These are phyloP conservation scores for Adenanthera pavonina DNA, from an alignment of 306 rosid genomes.

Conservation along the genomic window DNA sequence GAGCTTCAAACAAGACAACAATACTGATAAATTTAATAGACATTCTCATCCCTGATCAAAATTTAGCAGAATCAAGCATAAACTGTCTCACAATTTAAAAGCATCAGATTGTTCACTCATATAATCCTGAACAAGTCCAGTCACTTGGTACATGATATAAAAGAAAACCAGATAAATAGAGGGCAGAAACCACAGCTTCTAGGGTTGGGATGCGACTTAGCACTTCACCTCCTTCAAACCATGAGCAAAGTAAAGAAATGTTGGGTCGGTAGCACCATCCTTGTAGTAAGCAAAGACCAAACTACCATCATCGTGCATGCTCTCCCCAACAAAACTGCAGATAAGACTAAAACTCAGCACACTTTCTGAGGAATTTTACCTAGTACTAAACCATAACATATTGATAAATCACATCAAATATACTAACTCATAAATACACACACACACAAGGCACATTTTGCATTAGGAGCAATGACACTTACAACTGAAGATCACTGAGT, in stretches of 20 bases:
- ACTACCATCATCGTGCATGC: constrained; percentile 63
- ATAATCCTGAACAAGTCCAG: neutral
- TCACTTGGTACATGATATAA: constrained; percentile 1
- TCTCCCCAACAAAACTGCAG: constrained; percentile 72
- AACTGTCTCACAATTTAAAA: neutral
- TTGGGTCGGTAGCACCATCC: constrained; percentile 72
- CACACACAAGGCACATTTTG: neutral
- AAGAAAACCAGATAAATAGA: constrained; percentile 17
- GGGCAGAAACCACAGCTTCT: constrained; percentile 36
- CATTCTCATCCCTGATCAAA: neutral
- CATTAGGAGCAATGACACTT: constrained; percentile 21
- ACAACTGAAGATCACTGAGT: constrained; percentile 64
- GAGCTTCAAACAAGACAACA: neutral
- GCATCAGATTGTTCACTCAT: neutral
- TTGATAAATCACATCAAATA: neutral
- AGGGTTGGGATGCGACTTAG: constrained; percentile 36
- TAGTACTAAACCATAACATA: neutral
- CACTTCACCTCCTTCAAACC: constrained; percentile 79
- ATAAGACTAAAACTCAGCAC: constrained; percentile 15
- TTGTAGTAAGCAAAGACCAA: constrained; percentile 75
- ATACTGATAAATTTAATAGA: neutral
- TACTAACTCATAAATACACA: neutral
- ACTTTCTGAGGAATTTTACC: neutral
- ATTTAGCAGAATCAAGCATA: neutral
- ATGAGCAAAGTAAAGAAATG: constrained; percentile 60